Evolutionary conservation across 2,329 filamentous ascomycete genomes (phyloP), one percentile per base, ranked within the genome.

Genomic region (Ustilaginoidea virens): DNA sequence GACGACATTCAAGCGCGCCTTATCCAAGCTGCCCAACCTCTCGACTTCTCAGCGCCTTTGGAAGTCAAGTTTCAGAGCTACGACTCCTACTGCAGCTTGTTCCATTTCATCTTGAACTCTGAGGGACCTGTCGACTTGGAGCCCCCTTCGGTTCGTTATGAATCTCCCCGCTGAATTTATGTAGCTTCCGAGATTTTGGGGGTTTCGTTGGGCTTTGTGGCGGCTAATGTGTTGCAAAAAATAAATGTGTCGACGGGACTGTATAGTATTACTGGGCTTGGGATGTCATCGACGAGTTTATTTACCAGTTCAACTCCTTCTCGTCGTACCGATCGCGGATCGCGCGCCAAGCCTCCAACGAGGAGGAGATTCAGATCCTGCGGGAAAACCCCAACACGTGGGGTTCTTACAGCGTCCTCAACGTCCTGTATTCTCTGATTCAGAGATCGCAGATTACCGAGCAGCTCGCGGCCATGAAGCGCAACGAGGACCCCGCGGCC

Each of bases 261-360:
- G 31, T 27, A 25, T 53, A 96, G 83, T 92, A 93, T 63, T 94
- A 87, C 66, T 98, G 90, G 90, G 90, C 90, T 23, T 98, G 90
- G 90, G 90, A 98, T 56, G 87, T 96, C 43, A 94, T 98, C 60
- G 90, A 98, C 58, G 90, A 98, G 60, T 98, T 98, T 66, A 96
- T 98, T 62, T 98, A 98, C 67, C 90, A 98, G 58, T 98, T 98
- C 69, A 94, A 98, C 69, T 92, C 86, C 34, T 98, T 98, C 69
- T 96, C 85, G 55, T 83, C 85, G 38, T 94, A 94, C 70, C 77
- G 90, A 50, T 85, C 92, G 57, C 78, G 85, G 42, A 75, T 93
- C 43, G 90, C 90, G 39, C 74, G 85, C 34, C 67, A 76, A 66
- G 64, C 74, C 56, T 63, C 80, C 55, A 92, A 87, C 56, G 81